These are phyloP conservation scores for Pseudogymnoascus sp. DNA, from an alignment of 2,329 filamentous ascomycete species.

Conservation along the genomic window DNA sequence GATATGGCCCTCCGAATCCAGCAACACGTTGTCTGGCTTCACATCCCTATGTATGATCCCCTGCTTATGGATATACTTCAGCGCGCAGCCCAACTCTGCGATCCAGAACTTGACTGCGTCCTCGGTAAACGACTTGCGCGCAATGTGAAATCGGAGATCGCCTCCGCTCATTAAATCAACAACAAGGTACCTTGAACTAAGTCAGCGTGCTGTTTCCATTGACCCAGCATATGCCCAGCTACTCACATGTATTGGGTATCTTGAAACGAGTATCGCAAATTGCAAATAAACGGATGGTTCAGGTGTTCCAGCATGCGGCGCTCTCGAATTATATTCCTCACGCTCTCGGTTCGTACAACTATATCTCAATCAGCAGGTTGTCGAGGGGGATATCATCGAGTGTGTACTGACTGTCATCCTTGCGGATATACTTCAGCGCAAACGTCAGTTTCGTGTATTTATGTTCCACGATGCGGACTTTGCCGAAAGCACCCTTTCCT, in stretches of 20 bases:
- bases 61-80: conserved; percentile 78
- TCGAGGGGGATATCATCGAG: conserved; percentile 5
- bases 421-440: conserved; percentile 94
- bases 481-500: conserved; percentile 95
- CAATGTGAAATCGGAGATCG: conserved; percentile 95
- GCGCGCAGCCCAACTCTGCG: conserved; percentile 81
- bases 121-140: conserved; percentile 94
- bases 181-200: conserved; percentile 63
- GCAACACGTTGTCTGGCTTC: conserved; percentile 83
- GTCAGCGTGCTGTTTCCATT: conserved; percentile 20
- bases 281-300: conserved; percentile 96
- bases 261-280: conserved; percentile 97
- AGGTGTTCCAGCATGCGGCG: conserved; percentile 96
- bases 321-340: conserved; percentile 96
- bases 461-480: conserved; percentile 95
- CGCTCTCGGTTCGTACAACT: conserved; percentile 97
- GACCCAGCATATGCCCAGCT: conserved; percentile 14
- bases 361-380: conserved; percentile 23
- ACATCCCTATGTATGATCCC: conserved; percentile 86
- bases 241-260: conserved; percentile 96
- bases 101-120: conserved; percentile 97
- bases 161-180: conserved; percentile 98
- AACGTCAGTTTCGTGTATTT: conserved; percentile 93
- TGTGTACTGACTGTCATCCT: conserved; percentile 75
- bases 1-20: conserved; percentile 86